A percentile compares a stretch with the other conserved stretches of the same genome.
These are phyloP conservation scores for Salvia rosmarinus DNA, from an alignment of 257 asterid species.

Conservation along the genomic window DNA sequence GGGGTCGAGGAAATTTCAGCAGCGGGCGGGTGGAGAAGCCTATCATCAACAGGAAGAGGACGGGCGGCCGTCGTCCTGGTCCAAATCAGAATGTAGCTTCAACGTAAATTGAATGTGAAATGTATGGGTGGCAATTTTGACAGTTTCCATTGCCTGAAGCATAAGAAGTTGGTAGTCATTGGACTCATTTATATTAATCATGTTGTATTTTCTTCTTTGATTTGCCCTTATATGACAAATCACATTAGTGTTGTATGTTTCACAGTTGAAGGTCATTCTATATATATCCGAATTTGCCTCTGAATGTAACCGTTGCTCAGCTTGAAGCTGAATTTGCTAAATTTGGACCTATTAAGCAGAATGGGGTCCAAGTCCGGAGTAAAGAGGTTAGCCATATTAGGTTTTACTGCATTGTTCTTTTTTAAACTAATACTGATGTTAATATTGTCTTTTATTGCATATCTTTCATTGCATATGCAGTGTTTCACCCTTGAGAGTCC, in stretches of 20 bases:
- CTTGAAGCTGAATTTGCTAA: conserved; percentile 76
- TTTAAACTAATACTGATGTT: background rate
- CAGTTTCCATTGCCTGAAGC: conserved; percentile 31
- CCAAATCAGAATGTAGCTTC: conserved; percentile 38
- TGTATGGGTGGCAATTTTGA: conserved; percentile 33
- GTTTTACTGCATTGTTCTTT: conserved; percentile 18
- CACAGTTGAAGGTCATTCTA: conserved; percentile 79
- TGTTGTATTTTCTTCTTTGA: background rate
- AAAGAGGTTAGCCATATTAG: conserved; percentile 57
- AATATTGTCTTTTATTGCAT: background rate
- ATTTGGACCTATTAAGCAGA: conserved; percentile 76
- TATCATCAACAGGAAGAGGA: conserved; percentile 56
- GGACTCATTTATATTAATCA: background rate
- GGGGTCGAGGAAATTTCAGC: conserved; percentile 49
- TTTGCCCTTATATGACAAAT: conserved; percentile 4
- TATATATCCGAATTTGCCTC: conserved; percentile 83
- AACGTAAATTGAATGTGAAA: conserved; percentile 27
- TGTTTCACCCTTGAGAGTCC: background rate
- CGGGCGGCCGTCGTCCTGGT: conserved; percentile 36
- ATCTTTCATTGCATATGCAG: background rate
- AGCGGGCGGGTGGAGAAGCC: conserved; percentile 46
- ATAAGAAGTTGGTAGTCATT: background rate
- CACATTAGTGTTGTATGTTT: conserved; percentile 2
- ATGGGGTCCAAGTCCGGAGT: conserved; percentile 88
- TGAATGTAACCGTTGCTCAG: conserved; percentile 57